These are phyloP conservation scores for Lactarius akahatsu DNA, from an alignment of 768 basidiomycete species.

Conservation along the genomic window DNA sequence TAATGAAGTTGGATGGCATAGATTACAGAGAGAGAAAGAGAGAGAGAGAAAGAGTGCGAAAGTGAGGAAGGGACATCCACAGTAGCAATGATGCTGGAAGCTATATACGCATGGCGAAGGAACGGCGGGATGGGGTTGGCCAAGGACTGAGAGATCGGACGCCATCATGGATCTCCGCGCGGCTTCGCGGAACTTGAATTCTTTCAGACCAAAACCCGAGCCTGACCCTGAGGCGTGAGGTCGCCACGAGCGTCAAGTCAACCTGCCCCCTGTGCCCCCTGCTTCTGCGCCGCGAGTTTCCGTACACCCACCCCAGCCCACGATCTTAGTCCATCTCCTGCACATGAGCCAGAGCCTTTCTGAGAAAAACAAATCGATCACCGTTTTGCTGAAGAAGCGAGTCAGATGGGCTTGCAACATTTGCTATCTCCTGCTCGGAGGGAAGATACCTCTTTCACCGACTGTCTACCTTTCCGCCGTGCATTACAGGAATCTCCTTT, in stretches of 20 bases:
- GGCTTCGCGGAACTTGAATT: slow-evolving; percentile 27
- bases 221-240: slow-evolving; percentile 1
- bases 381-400: slow-evolving; percentile 23
- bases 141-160: slow-evolving; percentile 27
- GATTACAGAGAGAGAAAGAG: slow-evolving; percentile 14
- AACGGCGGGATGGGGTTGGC: slow-evolving; percentile 27
- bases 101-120: slow-evolving; percentile 29
- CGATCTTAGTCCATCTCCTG: slow-evolving; percentile 15
- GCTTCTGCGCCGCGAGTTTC: slow-evolving; percentile 6
- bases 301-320: slow-evolving; percentile 9
- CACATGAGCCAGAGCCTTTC: slow-evolving; percentile 11
- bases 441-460: slow-evolving; percentile 23
- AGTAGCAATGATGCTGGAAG: slow-evolving; percentile 26
- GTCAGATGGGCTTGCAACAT: slow-evolving; percentile 19
- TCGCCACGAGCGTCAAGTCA: slow-evolving; percentile 1
- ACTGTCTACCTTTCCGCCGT: slow-evolving; percentile 21
- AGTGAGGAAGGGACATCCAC: slow-evolving; percentile 20
- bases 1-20: slow-evolving; percentile 26
- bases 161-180: slow-evolving; percentile 29
- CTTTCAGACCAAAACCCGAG: background rate
- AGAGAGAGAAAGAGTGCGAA: slow-evolving; percentile 20
- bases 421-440: slow-evolving; percentile 20
- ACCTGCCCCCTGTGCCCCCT: background rate
- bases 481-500: slow-evolving; percentile 21
- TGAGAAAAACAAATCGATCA: slow-evolving; percentile 19